Conservation (phyloP, 78 protist species). For the Pigoraptor vietnamica region DNA sequence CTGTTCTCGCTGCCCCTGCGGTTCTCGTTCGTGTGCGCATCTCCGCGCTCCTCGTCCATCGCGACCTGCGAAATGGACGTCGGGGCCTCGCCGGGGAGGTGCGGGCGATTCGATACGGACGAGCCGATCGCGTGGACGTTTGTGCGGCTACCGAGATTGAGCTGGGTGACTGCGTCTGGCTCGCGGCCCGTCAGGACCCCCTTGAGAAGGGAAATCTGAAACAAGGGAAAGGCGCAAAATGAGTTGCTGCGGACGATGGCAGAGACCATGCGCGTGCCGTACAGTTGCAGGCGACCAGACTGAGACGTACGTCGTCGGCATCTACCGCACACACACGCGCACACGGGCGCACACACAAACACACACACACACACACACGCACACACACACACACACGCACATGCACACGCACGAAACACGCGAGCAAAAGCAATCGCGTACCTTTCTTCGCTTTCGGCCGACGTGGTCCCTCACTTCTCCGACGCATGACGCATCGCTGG, state of each 20-base stretch:
- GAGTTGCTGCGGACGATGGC: no score
- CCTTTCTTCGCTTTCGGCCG: no score
- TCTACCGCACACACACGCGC: neutral
- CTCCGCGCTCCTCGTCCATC: neutral
- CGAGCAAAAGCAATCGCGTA: neutral
- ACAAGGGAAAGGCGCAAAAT: no score
- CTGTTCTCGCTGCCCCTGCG: neutral
- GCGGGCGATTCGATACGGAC: neutral
- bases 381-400: neutral
- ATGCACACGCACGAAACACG: neutral
- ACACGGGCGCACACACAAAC: neutral
- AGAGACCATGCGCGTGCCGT: no score
- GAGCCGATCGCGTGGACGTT: neutral
- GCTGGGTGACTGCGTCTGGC: neutral
- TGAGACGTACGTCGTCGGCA: no score
- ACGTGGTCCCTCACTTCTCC: neutral
- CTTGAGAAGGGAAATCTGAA: neutral
- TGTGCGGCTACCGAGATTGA: neutral
- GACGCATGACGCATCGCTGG: neutral
- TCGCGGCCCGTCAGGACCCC: neutral
- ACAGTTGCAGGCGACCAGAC: no score
- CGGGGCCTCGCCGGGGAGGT: neutral
- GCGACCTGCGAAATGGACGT: neutral
- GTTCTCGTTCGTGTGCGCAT: neutral
- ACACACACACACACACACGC: neutral